Base-by-base conservation (phyloP, 2,329 filamentous ascomycete species). In the Magnaporthiopsis rhizophila region DNA sequence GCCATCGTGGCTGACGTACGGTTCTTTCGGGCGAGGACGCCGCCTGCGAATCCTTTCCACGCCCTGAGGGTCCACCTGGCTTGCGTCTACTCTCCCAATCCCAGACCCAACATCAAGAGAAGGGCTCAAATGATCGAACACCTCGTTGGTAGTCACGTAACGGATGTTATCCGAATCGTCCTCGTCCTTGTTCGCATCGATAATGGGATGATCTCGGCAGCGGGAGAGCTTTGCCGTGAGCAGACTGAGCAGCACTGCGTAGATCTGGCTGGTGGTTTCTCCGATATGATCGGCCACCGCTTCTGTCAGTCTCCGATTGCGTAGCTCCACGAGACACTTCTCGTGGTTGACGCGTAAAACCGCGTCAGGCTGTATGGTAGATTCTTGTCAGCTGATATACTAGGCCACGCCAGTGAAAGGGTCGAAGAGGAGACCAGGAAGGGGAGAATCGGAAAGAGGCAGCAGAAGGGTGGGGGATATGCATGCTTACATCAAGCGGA, bases 281-380 rank as follows among this genome's bases (percentile, higher is more conserved):
- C 92, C 90, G 26, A 95, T 83, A 38, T 84, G 81, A 63, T 89
- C 85, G 62, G 87, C 82, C 1, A 87, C 91, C 65, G 92, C 84
- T n/a, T 86, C 81, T 63, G 89, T 86, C 3, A 98, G 86, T 26
- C 87, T 86, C 68, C 88, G 84, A 70, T 92, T 97, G 65, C 94
- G 90, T 67, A 97, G 81, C 62, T 90, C 87, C 12, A 97, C 90
- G 8, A 89, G 80, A 65, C 92, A 91, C 74, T 94, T 96, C 64
- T 93, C 89, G 71, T 91, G 89, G 72, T 97, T 97, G 64, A 97
- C 81, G 34, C 89, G 86, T 61, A 98, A 80, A 50, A 93, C 82
- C 68, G 92, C 80, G 65, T 89, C 84, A 62, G 86, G 83, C 88
- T 96, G 72, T 1, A 62, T 26, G 69, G 75, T 69, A 78, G 72